Conservation (phyloP, 495 filamentous ascomycete genomes). For the Annulohypoxylon moriforme region DNA sequence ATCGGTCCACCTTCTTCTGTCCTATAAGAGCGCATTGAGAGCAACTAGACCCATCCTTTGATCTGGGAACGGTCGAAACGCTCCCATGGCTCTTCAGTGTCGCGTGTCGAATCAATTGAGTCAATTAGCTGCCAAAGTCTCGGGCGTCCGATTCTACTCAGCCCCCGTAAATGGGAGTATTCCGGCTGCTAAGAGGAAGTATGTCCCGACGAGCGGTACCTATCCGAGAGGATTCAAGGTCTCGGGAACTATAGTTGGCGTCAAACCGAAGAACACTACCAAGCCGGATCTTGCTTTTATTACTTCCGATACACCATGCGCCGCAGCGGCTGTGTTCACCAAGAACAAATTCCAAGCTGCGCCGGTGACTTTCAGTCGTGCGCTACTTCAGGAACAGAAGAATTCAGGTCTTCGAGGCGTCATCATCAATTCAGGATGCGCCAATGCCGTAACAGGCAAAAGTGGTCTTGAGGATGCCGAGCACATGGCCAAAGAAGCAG, state of each 20-base stretch:
- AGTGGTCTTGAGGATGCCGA: slow-evolving; percentile 89
- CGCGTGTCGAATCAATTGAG: slow-evolving; percentile 28
- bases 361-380: slow-evolving; percentile 84
- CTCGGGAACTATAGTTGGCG: slow-evolving; percentile 88
- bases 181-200: slow-evolving; percentile 82
- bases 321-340: slow-evolving; percentile 95
- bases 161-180: slow-evolving; percentile 70
- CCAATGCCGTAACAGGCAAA: slow-evolving; percentile 96
- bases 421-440: slow-evolving; percentile 94
- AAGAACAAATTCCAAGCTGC: slow-evolving; percentile 99
- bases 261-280: slow-evolving; percentile 89
- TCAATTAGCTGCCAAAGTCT: slow-evolving; percentile 27
- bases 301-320: slow-evolving; percentile 85
- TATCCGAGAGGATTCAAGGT: slow-evolving; percentile 93
- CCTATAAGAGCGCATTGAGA: slow-evolving; percentile 27
- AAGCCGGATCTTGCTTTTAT: slow-evolving; percentile 92
- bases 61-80: slow-evolving; percentile 26
- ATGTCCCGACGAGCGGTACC: slow-evolving; percentile 83
- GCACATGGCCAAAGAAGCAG: slow-evolving; percentile 82
- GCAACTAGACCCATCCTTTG: slow-evolving; percentile 30
- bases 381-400: slow-evolving; percentile 71
- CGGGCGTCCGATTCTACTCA: slow-evolving; percentile 62
- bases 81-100: slow-evolving; percentile 39
- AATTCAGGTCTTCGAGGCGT: slow-evolving; percentile 82
- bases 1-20: slow-evolving; percentile 6